Conservation (phyloP, 73 alveolate genomes). For the Diophrys sp. region DNA sequence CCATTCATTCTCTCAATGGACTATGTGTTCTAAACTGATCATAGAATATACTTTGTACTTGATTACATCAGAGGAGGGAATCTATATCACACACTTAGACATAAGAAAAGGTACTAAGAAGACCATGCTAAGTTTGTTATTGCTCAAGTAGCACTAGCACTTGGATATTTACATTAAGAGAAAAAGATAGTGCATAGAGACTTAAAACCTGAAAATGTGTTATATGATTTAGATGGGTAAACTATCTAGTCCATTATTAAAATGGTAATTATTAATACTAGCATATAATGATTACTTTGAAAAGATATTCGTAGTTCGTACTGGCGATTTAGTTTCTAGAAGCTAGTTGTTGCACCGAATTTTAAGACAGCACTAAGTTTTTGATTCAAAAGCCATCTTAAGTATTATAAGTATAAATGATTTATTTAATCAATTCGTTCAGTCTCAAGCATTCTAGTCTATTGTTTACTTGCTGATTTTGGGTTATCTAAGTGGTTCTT, state of each 20-base stretch:
- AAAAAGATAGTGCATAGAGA: conserved; percentile 66
- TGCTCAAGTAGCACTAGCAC: conserved; percentile 68
- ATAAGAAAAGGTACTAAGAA: conserved; percentile 68
- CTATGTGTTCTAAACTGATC: conserved; percentile 74
- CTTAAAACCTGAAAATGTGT: conserved; percentile 77
- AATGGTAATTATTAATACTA: no score
- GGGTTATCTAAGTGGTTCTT: conserved; percentile 57
- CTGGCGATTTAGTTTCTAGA: no score
- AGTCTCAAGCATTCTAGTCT: no score
- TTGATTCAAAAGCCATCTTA: no score
- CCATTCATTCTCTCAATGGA: conserved; percentile 74
- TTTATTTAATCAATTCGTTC: no score
- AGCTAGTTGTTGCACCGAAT: no score
- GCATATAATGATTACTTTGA: no score
- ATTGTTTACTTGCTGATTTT: conserved; percentile 57
- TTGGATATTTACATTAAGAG: conserved; percentile 60
- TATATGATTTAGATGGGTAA: conserved; percentile 62
- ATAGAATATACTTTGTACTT: conserved; percentile 78
- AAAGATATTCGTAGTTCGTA: no score
- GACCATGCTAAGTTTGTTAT: conserved; percentile 75
- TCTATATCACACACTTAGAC: conserved; percentile 14
- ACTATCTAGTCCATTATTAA: no score
- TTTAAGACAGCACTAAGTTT: no score
- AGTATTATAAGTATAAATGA: no score
- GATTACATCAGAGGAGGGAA: conserved; percentile 44